Percentiles rank a stretch among this genome's conserved stretches.
Evolutionary conservation across 108 stramenopile species (phyloP).

Genomic region (Schizochytrium sp.): DNA sequence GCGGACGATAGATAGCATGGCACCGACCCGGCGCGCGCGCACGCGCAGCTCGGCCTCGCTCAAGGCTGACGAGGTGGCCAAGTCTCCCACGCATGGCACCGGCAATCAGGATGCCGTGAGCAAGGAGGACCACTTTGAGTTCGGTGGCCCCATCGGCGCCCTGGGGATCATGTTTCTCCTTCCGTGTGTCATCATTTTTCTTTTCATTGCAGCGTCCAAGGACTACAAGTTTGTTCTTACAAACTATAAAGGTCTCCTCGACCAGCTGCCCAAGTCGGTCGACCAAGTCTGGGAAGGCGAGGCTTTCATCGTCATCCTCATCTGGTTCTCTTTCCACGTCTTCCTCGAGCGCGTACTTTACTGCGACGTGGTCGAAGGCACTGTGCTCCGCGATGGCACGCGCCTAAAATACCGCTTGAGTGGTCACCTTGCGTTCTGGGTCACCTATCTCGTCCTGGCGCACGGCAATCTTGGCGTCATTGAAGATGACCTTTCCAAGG

Average conservation of each 20-base stretch:
- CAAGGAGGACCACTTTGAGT: conserved; percentile 59
- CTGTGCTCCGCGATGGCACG: conserved; percentile 35
- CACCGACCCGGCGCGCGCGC: too few relatives aligned
- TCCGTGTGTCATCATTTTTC: conserved; percentile 64
- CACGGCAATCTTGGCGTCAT: not conserved
- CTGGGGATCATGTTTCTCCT: conserved; percentile 56
- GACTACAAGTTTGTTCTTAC: conserved; percentile 21
- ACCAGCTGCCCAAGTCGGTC: conserved; percentile 16
- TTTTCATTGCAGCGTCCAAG: conserved; percentile 41
- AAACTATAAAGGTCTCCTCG: conserved; percentile 9
- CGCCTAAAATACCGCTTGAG: conserved; percentile 75
- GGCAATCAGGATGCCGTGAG: too few relatives aligned
- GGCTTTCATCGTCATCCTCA: conserved; percentile 35
- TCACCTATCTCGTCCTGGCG: conserved; percentile 53
- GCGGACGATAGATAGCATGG: too few relatives aligned
- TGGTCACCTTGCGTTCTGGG: conserved; percentile 89
- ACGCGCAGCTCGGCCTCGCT: too few relatives aligned
- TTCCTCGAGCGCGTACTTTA: conserved; percentile 71
- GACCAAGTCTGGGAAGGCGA: conserved; percentile 42
- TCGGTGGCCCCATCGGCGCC: conserved; percentile 86
- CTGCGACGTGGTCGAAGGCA: conserved; percentile 65
- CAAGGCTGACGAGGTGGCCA: too few relatives aligned
- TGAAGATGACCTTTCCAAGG: not conserved
- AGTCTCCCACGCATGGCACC: too few relatives aligned
- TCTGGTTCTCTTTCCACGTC: conserved; percentile 76